Base-by-base conservation (phyloP, 129 eudicot genomes). In the Flaveria ramosissima region DNA sequence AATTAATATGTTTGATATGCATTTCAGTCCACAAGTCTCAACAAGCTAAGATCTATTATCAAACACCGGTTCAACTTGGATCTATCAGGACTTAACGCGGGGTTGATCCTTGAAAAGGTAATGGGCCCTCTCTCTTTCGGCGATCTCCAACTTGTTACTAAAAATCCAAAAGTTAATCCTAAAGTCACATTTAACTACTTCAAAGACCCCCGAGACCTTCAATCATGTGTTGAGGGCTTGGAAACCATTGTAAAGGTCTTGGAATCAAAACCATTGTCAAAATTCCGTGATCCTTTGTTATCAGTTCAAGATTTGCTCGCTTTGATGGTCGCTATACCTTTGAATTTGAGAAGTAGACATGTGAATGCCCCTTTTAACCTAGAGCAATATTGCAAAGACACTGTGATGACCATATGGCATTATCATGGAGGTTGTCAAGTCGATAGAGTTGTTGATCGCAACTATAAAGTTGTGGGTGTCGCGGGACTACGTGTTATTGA, bases 371-470 rank as follows among this genome's bases (percentile, higher is more conserved):
- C 78, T 2, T 27, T 80, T n/a, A 68, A 87, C 21, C 69, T 89
- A 7, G 86, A 86, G 17, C 88, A 87, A 20, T 90, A 30, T n/a
- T 93, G 98, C 61, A 82, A 61, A 19, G 98, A 93, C 79, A 93
- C 98, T 0, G 97, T 93, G 42, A 84, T 90, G 89, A 81, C 92
- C 13, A 93, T 93, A 75, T 93, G 98, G 98, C 98, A 93, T 80
- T 93, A 90, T 73, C 98, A 93, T 59, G 98, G 98, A 36, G 97
- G 98, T 7, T 91, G 97, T 50, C 96, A 93, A 78, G 93, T 93
- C 30, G 86, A 77, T 59, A 77, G 46, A 75, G 98, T 91, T 30
- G 87, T 93, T 21, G 96, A 93, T 81, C 82, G 26, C 2, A 72
- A 90, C 51, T 89, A 93, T 70, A 88, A 50, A 76, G 96, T 93